Evolutionary conservation across 306 rosid genomes (phyloP).

Genomic region (Citrullus amarus): DNA sequence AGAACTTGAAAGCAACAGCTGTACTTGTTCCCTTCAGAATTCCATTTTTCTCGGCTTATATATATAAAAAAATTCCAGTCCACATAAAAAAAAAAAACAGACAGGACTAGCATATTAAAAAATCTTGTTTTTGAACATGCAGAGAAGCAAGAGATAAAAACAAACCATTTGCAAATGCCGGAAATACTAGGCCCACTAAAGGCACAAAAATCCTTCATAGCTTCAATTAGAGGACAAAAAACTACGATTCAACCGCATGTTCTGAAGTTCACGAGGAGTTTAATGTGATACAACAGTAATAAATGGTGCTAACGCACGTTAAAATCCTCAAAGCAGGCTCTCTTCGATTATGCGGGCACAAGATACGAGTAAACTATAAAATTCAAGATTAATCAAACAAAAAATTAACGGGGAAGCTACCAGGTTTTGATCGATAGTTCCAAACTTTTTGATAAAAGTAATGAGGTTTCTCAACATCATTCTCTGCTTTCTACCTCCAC

Average conservation of each 20-base stretch:
- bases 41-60: not conserved
- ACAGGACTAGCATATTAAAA: not conserved
- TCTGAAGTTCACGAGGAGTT: not conserved
- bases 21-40: not conserved
- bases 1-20: not conserved
- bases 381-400: not conserved
- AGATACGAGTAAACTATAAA: not conserved
- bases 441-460: not conserved
- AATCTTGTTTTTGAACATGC: not conserved
- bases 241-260: not conserved
- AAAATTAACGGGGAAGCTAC: not conserved
- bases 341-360: not conserved
- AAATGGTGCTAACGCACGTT: not conserved
- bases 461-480: not conserved
- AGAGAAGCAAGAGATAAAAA: not conserved
- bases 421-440: not conserved
- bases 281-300: not conserved
- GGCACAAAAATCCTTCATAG: not conserved
- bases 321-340: not conserved
- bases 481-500: not conserved
- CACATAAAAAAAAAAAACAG: not conserved
- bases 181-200: not conserved
- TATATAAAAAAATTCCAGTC: not conserved
- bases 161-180: slow-evolving; percentile 1
- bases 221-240: not conserved